These are phyloP conservation scores for Thalassia testudinum DNA, from an alignment of 116 monocot genomes.

Conservation along the genomic window DNA sequence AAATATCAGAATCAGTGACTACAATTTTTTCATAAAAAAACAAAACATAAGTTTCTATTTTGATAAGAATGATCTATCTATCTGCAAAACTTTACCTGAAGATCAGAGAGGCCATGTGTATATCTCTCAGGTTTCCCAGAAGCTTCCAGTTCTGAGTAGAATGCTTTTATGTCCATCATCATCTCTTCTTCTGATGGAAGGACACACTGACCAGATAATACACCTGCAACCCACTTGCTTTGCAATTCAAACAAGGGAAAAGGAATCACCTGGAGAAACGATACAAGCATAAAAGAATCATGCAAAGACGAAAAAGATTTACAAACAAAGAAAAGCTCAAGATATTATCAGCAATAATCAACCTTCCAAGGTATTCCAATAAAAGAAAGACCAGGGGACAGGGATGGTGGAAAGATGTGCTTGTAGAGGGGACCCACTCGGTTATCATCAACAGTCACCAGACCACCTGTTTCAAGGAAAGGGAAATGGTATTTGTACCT, in stretches of 20 bases:
- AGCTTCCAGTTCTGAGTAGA: constrained; percentile 10
- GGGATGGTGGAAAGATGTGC: constrained; percentile 43
- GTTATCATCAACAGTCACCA: constrained; percentile 52
- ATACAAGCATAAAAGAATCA: background rate
- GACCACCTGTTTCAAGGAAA: constrained; percentile 32
- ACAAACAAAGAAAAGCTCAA: background rate
- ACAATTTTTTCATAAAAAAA: background rate
- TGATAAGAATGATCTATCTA: too few relatives aligned
- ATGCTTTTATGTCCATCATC: constrained; percentile 12
- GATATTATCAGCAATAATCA: background rate
- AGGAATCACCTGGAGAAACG: constrained; percentile 9
- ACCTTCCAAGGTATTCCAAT: constrained; percentile 48
- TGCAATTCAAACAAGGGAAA: constrained; percentile 20
- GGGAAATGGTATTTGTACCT: constrained; percentile 70
- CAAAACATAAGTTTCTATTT: background rate
- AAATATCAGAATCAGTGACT: too few relatives aligned
- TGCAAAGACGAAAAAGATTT: background rate
- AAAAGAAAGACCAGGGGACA: constrained; percentile 54
- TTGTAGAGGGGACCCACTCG: constrained; percentile 67
- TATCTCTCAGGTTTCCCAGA: constrained; percentile 19
- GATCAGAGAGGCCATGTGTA: constrained; percentile 12
- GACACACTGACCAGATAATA: constrained; percentile 11
- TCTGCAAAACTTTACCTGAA: too few relatives aligned
- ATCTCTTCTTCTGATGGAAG: constrained; percentile 14
- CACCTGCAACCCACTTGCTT: constrained; percentile 21